Percentiles rank a stretch among this genome's conserved stretches.
Evolutionary conservation across 2,329 filamentous ascomycete species (phyloP).

Genomic region (Cladophialophora yegresii): DNA sequence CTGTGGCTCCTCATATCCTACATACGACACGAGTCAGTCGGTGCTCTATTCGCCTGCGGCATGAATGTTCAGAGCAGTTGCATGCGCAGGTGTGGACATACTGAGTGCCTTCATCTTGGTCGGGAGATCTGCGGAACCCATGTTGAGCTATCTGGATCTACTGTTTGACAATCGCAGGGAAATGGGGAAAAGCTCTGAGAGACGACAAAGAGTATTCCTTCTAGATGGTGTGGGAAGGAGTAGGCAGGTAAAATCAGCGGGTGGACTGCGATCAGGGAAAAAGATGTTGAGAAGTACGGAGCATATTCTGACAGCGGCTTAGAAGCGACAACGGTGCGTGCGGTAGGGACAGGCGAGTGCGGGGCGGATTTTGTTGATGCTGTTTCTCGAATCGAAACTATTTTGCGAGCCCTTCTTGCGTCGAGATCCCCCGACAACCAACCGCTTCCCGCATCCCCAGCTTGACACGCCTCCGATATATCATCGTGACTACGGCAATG

Average conservation of each 20-base stretch:
- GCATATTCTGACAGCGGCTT: conserved; percentile 3
- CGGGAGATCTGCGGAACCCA: conserved; percentile 47
- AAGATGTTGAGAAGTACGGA: conserved; percentile 30
- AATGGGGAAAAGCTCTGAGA: background rate
- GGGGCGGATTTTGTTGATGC: conserved; percentile 8
- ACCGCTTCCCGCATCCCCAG: conserved; percentile 8
- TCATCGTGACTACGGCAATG: conserved; percentile 20
- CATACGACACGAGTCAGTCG: conserved; percentile 18
- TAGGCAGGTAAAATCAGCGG: background rate
- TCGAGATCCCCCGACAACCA: conserved; percentile 17
- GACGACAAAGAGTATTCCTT: background rate
- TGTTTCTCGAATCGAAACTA: background rate
- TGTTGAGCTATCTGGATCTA: conserved; percentile 34
- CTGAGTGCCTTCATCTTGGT: conserved; percentile 64
- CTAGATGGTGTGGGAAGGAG: background rate
- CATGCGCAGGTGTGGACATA: conserved; percentile 41
- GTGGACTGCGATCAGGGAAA: conserved; percentile 16
- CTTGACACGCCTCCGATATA: conserved; percentile 21
- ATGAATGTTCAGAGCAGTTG: background rate
- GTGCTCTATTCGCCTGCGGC: background rate
- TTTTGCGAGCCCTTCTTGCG: background rate
- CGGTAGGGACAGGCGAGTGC: conserved; percentile 14
- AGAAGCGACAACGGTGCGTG: conserved; percentile 2
- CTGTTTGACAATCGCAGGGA: conserved; percentile 6
- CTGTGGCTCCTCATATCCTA: conserved; percentile 62